Conservation (phyloP, 164 flowering plant species). For the Sedum album region DNA sequence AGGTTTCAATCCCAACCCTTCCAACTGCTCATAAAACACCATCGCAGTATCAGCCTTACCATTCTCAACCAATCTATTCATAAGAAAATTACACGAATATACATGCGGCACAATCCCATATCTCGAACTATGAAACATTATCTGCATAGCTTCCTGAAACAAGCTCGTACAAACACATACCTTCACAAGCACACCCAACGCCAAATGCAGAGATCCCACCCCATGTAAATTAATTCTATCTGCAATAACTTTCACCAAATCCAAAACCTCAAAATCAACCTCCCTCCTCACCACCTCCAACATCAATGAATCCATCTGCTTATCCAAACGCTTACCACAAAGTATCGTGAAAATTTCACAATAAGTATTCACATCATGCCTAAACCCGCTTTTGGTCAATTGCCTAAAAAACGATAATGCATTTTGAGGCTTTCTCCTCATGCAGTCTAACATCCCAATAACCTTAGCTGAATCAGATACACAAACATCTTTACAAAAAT, state of each 20-base stretch:
- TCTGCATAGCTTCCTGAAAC: conserved; percentile 59
- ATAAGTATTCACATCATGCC: conserved; percentile 35
- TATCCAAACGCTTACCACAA: conserved; percentile 32
- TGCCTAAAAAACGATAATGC: conserved; percentile 43
- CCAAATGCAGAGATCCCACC: conserved; percentile 16
- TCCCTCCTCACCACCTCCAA: conserved; percentile 34
- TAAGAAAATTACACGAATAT: conserved; percentile 46
- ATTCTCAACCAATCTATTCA: conserved; percentile 40
- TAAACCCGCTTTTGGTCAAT: conserved; percentile 38
- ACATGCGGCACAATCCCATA: conserved; percentile 34
- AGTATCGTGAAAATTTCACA: conserved; percentile 34
- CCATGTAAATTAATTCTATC: conserved; percentile 16
- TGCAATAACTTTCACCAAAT: conserved; percentile 34
- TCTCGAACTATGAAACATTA: conserved; percentile 26
- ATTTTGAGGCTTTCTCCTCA: conserved; percentile 35
- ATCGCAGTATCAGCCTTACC: conserved; percentile 35
- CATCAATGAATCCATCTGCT: conserved; percentile 40
- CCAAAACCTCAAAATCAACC: conserved; percentile 25
- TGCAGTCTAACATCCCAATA: conserved; percentile 22
- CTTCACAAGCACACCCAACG: conserved; percentile 44
- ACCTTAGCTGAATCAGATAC: conserved; percentile 27
- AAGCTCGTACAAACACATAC: conserved; percentile 32
- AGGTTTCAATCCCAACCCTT: conserved; percentile 39
- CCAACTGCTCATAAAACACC: conserved; percentile 39
- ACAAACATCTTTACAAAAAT: neutral